These are phyloP conservation scores for Leccinum truebloodii DNA, from an alignment of 768 basidiomycete genomes.

Conservation along the genomic window DNA sequence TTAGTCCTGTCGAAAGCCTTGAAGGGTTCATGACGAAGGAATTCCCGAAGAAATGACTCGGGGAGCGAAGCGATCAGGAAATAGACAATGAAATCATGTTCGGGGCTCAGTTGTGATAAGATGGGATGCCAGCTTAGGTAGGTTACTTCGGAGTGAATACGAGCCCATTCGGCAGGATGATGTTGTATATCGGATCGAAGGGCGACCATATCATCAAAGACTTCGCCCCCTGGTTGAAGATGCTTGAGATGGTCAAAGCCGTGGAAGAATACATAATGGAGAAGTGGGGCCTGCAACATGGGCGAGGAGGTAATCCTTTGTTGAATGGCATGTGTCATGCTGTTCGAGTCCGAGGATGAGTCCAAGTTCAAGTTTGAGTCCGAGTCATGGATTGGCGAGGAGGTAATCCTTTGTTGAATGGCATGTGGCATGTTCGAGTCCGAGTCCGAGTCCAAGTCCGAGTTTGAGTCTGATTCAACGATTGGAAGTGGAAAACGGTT, in stretches of 20 bases:
- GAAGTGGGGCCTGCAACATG: not conserved
- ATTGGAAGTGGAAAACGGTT: not conserved
- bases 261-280: not conserved
- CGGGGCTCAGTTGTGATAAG: not conserved
- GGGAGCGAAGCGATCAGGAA: not conserved
- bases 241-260: not conserved
- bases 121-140: not conserved
- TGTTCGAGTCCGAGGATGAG: no score
- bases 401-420: no score
- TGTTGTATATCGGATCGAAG: not conserved
- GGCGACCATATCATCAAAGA: not conserved
- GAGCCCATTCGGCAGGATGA: not conserved
- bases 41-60: not conserved
- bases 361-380: no score
- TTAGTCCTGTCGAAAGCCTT: constrained; percentile 2
- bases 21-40: not conserved
- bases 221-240: not conserved
- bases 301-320: not conserved
- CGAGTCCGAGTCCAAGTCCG: no score
- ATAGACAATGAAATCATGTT: not conserved
- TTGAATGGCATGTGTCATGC: no score
- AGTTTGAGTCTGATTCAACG: no score
- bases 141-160: not conserved
- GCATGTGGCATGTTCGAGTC: no score
- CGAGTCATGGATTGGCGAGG: no score